Base-by-base conservation (phyloP, 306 rosid genomes). In the Trichosanthes truncata region DNA sequence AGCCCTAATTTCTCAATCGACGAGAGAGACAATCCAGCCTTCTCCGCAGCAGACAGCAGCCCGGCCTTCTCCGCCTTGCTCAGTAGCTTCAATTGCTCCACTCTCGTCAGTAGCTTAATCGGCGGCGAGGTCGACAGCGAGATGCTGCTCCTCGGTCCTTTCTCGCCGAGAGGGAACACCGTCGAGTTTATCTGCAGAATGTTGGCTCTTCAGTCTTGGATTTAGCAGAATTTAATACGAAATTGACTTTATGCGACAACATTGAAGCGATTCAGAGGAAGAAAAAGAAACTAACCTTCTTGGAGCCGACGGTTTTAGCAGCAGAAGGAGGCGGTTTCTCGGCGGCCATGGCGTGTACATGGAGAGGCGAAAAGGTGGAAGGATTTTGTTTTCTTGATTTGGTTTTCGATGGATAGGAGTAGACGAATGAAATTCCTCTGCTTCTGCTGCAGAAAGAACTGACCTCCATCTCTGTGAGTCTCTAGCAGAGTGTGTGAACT, bases 51-150 rank as follows among this genome's bases (percentile, higher is more conserved):
- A 0, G 99, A 95, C 61, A 95, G 76, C 56, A 95, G 56, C 4
- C 99, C 99, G 11, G 97, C 97, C 82, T 95, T 95, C 91, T 95
- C 99, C 49, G 97, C 97, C 78, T 95, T 95, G 45, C 91, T 89
- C 36, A 95, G 82, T 0, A 95, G 92, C 71, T 83, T 95, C 86
- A 95, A 87, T 63, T 95, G 91, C 85, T 95, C 99, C 85, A 95
- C 78, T 83, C 99, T 93, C 36, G 96, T 93, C 8, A 95, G 86
- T 14, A 95, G 88, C 78, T 91, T 95, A 51, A 95, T 80, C 21
- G 87, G 89, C 10, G 88, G 83, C 12, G 87, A 53, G 0, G 82
- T 25, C 52, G 90, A 80, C 45, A 41, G 53, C 4, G 92, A 46
- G 67, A 89, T 85, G 80, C 84, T 85, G 73, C 82, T 86, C 84